phyloP scores from a whole-genome alignment of 148 eudicot species.

The Spergularia bocconei region DNA sequence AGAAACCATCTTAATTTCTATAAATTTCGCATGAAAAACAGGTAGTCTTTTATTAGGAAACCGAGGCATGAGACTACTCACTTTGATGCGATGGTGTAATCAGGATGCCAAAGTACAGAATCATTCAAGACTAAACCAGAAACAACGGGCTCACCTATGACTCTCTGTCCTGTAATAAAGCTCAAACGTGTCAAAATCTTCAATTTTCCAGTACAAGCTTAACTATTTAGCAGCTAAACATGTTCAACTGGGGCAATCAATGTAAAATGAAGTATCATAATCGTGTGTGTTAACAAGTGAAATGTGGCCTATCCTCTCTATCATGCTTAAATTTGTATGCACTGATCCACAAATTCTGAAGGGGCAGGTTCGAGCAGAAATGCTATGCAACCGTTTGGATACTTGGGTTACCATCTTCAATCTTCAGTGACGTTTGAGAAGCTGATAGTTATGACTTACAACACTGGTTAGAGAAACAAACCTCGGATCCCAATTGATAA shows the following conservation, averaged over 20 bases:
- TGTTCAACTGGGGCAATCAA: not conserved
- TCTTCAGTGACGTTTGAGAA: too few relatives aligned
- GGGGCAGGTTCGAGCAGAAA: too few relatives aligned
- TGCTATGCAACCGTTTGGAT: too few relatives aligned
- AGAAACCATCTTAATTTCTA: not conserved
- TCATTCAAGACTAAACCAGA: conserved; percentile 83
- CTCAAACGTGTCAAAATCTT: not conserved
- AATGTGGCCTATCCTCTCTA: not conserved
- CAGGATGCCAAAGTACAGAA: conserved; percentile 92
- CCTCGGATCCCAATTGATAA: not conserved
- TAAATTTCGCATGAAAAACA: not conserved
- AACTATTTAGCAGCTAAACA: not conserved
- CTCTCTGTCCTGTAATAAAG: conserved; percentile 73
- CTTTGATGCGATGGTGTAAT: conserved; percentile 82
- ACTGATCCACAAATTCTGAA: not conserved
- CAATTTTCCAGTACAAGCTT: not conserved
- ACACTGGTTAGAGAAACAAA: too few relatives aligned
- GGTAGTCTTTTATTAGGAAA: not conserved
- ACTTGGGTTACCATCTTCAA: too few relatives aligned
- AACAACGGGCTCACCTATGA: conserved; percentile 86
- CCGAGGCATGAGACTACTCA: conserved; percentile 28
- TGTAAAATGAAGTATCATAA: not conserved
- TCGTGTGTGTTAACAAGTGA: not conserved
- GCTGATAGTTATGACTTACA: too few relatives aligned
- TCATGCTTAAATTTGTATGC: not conserved